A percentile compares a stretch with the other conserved stretches of the same genome.
Conservation (phyloP, 2,329 filamentous ascomycete species). For the Sarocladiaceae sp. region DNA sequence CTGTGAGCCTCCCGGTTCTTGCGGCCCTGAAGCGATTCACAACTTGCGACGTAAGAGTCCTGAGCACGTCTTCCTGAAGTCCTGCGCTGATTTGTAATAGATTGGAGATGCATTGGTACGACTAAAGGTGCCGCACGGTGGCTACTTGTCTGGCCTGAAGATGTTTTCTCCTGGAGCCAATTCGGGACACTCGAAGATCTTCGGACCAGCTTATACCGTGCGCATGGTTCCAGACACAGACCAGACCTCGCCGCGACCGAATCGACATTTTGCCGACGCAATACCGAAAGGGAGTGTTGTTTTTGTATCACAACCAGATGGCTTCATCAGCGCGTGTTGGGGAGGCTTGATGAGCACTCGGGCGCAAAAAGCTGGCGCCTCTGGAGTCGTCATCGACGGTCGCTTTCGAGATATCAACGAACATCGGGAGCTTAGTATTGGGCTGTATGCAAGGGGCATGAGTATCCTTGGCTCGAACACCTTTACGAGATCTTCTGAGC, state of each 20-base stretch:
- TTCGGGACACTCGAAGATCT: slow-evolving; percentile 45
- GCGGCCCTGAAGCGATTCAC: too few relatives aligned
- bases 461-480: too few relatives aligned
- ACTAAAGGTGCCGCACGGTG: too few relatives aligned
- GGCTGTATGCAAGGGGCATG: too few relatives aligned
- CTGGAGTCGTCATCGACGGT: slow-evolving; percentile 9
- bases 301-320: slow-evolving; percentile 9
- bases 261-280: neutral
- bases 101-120: too few relatives aligned
- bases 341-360: slow-evolving; percentile 12
- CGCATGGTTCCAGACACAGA: slow-evolving; percentile 44
- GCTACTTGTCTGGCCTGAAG: slow-evolving; percentile 48
- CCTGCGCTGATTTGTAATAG: too few relatives aligned
- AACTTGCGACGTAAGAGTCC: too few relatives aligned
- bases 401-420: slow-evolving; percentile 11
- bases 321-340: slow-evolving; percentile 10
- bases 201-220: slow-evolving; percentile 52
- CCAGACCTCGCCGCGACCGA: slow-evolving; percentile 34
- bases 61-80: too few relatives aligned
- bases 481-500: too few relatives aligned
- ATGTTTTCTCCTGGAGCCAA: slow-evolving; percentile 51
- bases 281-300: slow-evolving; percentile 11
- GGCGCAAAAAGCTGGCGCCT: slow-evolving; percentile 1
- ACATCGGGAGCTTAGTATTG: slow-evolving; percentile 11
- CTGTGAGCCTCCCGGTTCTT: too few relatives aligned